A percentile compares a stretch with the other conserved stretches of the same genome.
Conservation (phyloP, 2,329 filamentous ascomycete species). For the Penicillium sp. region DNA sequence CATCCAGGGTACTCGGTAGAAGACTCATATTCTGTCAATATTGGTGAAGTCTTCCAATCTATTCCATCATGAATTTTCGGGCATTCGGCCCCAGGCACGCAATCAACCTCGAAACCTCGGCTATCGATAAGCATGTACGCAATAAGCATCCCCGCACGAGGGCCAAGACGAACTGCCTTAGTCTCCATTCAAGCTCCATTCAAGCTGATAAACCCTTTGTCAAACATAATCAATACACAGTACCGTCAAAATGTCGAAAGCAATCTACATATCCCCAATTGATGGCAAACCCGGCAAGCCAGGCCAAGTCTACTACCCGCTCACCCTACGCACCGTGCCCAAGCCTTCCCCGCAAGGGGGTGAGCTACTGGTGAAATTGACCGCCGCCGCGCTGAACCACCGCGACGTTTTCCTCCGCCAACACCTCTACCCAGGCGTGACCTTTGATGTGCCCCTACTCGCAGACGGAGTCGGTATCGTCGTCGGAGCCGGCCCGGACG, state of each 20-base stretch:
- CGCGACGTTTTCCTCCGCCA: constrained; percentile 92
- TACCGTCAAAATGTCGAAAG: constrained; percentile 40
- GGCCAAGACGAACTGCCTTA: not conserved
- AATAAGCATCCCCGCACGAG: constrained; percentile 2
- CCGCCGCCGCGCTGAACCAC: constrained; percentile 84
- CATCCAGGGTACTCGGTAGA: not conserved
- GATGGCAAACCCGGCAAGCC: constrained; percentile 68
- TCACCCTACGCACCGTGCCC: constrained; percentile 57
- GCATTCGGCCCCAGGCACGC: not conserved
- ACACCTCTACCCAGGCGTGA: constrained; percentile 81
- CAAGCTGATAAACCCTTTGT: not conserved
- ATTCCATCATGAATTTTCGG: not conserved
- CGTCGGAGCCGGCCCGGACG: constrained; percentile 56
- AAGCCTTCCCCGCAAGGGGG: constrained; percentile 60
- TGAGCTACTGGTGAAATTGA: constrained; percentile 71
- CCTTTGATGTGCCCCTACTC: constrained; percentile 72
- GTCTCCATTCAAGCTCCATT: not conserved
- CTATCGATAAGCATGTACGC: constrained; percentile 1
- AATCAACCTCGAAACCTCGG: not conserved
- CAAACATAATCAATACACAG: not conserved
- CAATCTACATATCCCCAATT: constrained; percentile 47
- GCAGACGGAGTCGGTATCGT: constrained; percentile 80
- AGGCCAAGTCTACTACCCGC: constrained; percentile 69
- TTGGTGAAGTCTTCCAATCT: not conserved
- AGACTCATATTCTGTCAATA: not conserved